phyloP scores from a whole-genome alignment of 1,284 basidiomycete genomes.

The Gymnopus androsaceus region DNA sequence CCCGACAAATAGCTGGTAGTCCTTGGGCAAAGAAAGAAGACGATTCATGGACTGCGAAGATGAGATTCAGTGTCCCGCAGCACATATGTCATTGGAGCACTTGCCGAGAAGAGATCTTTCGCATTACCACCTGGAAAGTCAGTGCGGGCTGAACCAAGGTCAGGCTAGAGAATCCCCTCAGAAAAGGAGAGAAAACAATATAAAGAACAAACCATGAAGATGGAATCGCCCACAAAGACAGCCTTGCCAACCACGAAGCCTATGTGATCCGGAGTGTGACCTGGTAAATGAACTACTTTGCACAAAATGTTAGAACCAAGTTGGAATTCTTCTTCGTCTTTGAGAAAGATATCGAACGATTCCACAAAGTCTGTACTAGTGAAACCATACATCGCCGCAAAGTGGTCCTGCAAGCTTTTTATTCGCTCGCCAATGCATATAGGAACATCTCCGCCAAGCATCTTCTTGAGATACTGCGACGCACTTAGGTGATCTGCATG shows the following conservation, averaged over 20 bases:
- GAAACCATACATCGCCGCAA: conserved; percentile 38
- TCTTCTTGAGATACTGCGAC: conserved; percentile 38
- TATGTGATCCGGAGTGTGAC: conserved; percentile 41
- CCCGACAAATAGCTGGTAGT: conserved; percentile 41
- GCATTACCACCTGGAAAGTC: conserved; percentile 45
- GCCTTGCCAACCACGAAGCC: conserved; percentile 41
- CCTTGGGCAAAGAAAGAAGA: conserved; percentile 36
- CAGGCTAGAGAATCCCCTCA: conserved; percentile 29
- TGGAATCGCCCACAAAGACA: conserved; percentile 43
- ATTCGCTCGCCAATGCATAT: conserved; percentile 43
- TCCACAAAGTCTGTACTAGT: conserved; percentile 27
- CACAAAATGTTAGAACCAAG: conserved; percentile 33
- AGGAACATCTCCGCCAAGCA: conserved; percentile 30
- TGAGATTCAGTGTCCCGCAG: background rate
- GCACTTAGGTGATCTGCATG: conserved; percentile 45
- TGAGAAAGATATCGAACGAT: conserved; percentile 38
- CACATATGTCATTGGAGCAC: conserved; percentile 12
- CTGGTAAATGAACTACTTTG: conserved; percentile 38
- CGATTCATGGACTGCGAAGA: conserved; percentile 38
- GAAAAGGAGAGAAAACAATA: background rate
- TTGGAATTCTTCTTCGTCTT: conserved; percentile 38
- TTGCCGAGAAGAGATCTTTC: conserved; percentile 36
- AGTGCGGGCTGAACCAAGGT: conserved; percentile 41
- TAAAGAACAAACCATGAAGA: conserved; percentile 39
- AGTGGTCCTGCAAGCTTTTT: conserved; percentile 37